A percentile compares a stretch with the other conserved stretches of the same genome.
phyloP scores from a whole-genome alignment of 2,329 filamentous ascomycete species.

The Cadophora luteo-olivacea region DNA sequence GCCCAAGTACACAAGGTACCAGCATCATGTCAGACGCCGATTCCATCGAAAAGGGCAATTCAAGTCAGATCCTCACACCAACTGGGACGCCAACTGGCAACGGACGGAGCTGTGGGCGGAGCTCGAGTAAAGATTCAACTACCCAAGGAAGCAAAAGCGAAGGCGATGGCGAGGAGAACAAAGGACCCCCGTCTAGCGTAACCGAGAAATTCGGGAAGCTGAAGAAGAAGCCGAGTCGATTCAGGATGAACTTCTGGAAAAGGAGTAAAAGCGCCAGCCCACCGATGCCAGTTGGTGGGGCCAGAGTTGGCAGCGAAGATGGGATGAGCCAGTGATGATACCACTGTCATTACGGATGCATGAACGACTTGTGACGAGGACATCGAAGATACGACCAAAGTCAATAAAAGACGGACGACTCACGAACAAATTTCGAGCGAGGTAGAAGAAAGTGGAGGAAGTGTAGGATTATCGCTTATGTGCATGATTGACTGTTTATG shows the following conservation, averaged over 20 bases:
- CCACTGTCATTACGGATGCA: not conserved
- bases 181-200: conserved; percentile 35
- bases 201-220: conserved; percentile 57
- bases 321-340: conserved; percentile 16
- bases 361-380: not conserved
- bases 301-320: conserved; percentile 7
- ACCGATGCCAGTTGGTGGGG: conserved; percentile 27
- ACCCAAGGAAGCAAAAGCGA: conserved; percentile 20
- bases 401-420: not conserved
- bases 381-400: not conserved
- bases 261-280: conserved; percentile 43
- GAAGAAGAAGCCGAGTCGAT: conserved; percentile 68
- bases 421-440: not conserved
- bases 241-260: conserved; percentile 61
- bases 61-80: conserved; percentile 33
- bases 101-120: conserved; percentile 16
- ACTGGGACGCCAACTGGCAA: conserved; percentile 23
- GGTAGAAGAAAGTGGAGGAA: not conserved
- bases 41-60: conserved; percentile 28
- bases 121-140: conserved; percentile 16
- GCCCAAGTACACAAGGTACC: conserved; percentile 69
- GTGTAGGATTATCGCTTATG: conserved; percentile 8
- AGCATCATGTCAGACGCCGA: conserved; percentile 63
- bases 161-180: conserved; percentile 11
- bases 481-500: conserved; percentile 1